These are phyloP conservation scores for Theileria annulata DNA, from an alignment of 169 alveolate species.

Conservation along the genomic window DNA sequence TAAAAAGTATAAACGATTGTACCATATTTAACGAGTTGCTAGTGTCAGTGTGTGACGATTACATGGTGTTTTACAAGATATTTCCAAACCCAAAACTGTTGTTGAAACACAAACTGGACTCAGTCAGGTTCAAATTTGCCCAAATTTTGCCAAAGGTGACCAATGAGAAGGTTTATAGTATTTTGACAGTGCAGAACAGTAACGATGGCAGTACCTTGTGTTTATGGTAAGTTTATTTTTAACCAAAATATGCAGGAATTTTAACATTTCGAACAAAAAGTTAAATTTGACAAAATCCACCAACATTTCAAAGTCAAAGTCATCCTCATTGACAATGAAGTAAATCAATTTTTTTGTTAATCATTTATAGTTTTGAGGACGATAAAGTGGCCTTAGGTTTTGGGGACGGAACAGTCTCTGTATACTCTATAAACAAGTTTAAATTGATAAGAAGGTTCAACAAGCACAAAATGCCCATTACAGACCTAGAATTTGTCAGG, in stretches of 20 bases:
- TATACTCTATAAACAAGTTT: slow-evolving; percentile 25
- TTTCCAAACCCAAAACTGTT: slow-evolving; percentile 2
- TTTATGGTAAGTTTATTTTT: not conserved
- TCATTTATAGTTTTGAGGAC: slow-evolving; percentile 11
- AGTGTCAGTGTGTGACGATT: slow-evolving; percentile 39
- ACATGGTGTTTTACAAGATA: slow-evolving; percentile 15
- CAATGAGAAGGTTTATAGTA: not conserved
- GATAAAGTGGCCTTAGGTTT: slow-evolving; percentile 45
- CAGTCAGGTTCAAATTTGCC: not conserved
- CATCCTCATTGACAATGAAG: slow-evolving; percentile 12
- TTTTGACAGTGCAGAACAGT: not conserved
- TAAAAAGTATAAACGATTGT: slow-evolving; percentile 46
- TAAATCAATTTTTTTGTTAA: slow-evolving; percentile 2
- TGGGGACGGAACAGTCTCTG: slow-evolving; percentile 56
- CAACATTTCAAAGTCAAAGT: not conserved
- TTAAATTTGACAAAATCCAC: not conserved
- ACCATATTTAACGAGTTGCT: slow-evolving; percentile 36
- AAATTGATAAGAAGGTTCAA: slow-evolving; percentile 19
- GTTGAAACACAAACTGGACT: not conserved
- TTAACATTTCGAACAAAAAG: not conserved
- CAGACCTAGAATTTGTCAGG: slow-evolving; percentile 53
- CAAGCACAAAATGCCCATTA: slow-evolving; percentile 61
- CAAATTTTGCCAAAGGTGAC: not conserved
- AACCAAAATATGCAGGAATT: not conserved
- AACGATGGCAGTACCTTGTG: not conserved